phyloP scores from a whole-genome alignment of 352 stramenopile species.

The Thalassiosira delicatula region DNA sequence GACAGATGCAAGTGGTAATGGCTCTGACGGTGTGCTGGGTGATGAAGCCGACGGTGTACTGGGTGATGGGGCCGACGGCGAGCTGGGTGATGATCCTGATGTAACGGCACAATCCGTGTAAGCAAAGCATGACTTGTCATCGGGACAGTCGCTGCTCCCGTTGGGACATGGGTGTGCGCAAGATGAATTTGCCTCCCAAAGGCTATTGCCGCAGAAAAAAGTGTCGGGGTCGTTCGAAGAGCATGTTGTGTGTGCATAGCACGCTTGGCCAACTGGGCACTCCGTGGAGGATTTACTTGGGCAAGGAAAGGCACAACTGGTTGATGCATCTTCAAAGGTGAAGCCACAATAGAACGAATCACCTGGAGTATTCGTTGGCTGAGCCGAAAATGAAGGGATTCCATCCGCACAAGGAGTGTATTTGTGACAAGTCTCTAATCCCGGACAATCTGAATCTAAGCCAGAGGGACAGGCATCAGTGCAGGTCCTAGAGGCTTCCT shows the following conservation, averaged over 20 bases:
- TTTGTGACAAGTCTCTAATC: slow-evolving; percentile 12
- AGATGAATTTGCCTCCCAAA: slow-evolving; percentile 41
- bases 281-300: slow-evolving; percentile 46
- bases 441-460: slow-evolving; percentile 34
- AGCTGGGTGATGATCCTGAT: background rate
- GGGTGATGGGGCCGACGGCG: background rate
- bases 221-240: slow-evolving; percentile 44
- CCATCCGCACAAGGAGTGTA: slow-evolving; percentile 53
- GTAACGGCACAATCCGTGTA: slow-evolving; percentile 27
- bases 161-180: slow-evolving; percentile 49
- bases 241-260: slow-evolving; percentile 47
- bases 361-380: background rate
- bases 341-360: slow-evolving; percentile 62
- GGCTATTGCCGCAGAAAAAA: slow-evolving; percentile 44
- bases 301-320: slow-evolving; percentile 53
- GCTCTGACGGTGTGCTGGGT: background rate
- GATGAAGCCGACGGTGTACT: background rate
- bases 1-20: background rate
- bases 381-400: background rate
- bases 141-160: slow-evolving; percentile 38
- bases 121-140: slow-evolving; percentile 56
- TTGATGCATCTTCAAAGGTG: slow-evolving; percentile 43
- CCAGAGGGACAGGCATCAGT: slow-evolving; percentile 25
- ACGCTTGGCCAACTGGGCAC: slow-evolving; percentile 45
- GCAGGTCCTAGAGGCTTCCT: slow-evolving; percentile 48